These are phyloP conservation scores for Penicillium cosmopolitanum DNA, from an alignment of 495 filamentous ascomycete species.

Conservation along the genomic window DNA sequence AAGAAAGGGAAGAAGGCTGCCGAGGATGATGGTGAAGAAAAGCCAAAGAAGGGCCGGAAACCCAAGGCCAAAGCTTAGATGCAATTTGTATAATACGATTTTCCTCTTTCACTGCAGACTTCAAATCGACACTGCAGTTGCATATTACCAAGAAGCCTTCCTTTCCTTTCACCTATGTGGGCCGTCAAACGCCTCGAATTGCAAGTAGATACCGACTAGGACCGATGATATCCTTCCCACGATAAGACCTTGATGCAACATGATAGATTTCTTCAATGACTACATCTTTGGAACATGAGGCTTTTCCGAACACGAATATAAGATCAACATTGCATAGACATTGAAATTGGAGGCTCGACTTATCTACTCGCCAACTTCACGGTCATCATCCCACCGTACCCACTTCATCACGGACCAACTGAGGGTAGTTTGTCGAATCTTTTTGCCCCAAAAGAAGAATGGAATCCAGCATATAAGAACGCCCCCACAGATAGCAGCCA, in stretches of 20 bases:
- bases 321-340: no score
- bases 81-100: conserved; percentile 3
- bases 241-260: no score
- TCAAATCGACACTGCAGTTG: neutral
- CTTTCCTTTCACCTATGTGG: neutral
- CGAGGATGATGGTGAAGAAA: conserved; percentile 49
- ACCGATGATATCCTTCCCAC: no score
- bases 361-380: conserved; percentile 52
- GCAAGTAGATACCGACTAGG: no score
- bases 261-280: no score
- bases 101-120: neutral
- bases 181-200: no score
- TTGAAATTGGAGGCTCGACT: no score
- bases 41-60: conserved; percentile 55
- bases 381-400: conserved; percentile 51
- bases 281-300: no score
- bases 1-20: conserved; percentile 63
- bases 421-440: conserved; percentile 48
- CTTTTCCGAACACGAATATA: no score
- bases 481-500: conserved; percentile 53
- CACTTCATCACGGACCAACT: conserved; percentile 49
- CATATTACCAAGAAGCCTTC: neutral
- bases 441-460: conserved; percentile 54
- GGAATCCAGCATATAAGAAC: conserved; percentile 46
- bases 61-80: conserved; percentile 50